Evolutionary conservation across 2,329 filamentous ascomycete genomes (phyloP), one percentile per base, ranked within the genome.

Genomic region (Fusarium veterinarium): DNA sequence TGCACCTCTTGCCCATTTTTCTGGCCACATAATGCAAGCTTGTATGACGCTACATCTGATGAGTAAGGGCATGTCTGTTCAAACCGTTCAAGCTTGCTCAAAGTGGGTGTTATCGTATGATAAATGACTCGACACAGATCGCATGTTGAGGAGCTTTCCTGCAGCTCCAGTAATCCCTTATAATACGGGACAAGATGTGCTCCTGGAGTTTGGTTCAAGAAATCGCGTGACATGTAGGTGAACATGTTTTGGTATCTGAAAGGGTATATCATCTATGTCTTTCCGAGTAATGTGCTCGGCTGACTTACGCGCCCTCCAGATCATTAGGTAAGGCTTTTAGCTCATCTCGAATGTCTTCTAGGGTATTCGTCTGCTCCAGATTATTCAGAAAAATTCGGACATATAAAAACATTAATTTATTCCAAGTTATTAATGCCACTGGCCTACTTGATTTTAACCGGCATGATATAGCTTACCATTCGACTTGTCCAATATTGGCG

Each of bases 121-220:
- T 33, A 23, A 25, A 63, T 3, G 3, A 11, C 23, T 9, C 6
- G 23, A 2, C 60, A 63, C 3, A 63, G 23, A 19, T 49, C 37
- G 17, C 60, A 63, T 25, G 1, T 1, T 8, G 19, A 6, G 4
- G 31, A 37, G 6, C 16, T 38, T 5, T 16, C 2, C 7, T 9
- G 23, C 5, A 49, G 11, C 1, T 42, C 37, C 2, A 33, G 2
- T 1, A 44, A 1, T 0, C 28, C 13, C 3, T 8, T 0, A 7
- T 60, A 19, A 11, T 42, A 63, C 1, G 53, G 30, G 0, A 60
- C 11, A 20, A 58, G 13, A 8, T 4, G 5, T 1, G n/a, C 5
- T 7, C 30, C 40, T 6, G 6, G 23, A 8, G 2, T 30, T 11
- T 53, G 4, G 0, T 8, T 16, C 2, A n/a, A 8, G 6, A 16